Base-by-base conservation (phyloP, 1,284 basidiomycete genomes). In the Somion occarium region DNA sequence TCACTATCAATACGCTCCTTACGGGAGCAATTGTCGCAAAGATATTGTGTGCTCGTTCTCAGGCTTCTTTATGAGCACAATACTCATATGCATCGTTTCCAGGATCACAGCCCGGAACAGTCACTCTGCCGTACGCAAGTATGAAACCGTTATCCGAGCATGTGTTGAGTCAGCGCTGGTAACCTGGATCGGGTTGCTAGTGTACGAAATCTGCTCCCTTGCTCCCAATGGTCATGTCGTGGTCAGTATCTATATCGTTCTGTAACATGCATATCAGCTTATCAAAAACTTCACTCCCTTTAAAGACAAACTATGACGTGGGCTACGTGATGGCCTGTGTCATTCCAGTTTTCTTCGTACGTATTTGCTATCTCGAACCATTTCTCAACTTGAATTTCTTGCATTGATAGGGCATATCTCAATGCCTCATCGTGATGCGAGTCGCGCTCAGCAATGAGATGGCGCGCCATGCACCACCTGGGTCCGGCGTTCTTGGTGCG, bases 131-230 rank as follows among this genome's bases (percentile, higher is more conserved):
- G n/a, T n/a, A 12, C 30, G 5, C 15, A 46, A n/a, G 22, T 56
- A 61, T 34, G 26, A 19, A 22, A 54, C 49, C 0, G 51, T 54
- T 30, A 30, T 62, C 34, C 50, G 50, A 4, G 62, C 57, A 7
- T 50, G 57, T 42, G 53, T 60, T 34, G 62, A 64, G 50, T 61
- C 62, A 1, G 60, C 60, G 7, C 38, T 60, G 3, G 55, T 61
- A 2, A 64, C 59, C 23, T 62, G 62, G 62, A 37, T 64, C n/a
- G 62, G 62, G 4, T 56, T 64, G 9, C 55, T 62, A 4, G 22
- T 62, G 22, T 60, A 56, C 38, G 62, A 62, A 46, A 56, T 60
- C 12, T 49, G 55, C 20, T 54, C 56, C 3, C 51, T 62, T 3
- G 62, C 57, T 4, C 62, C 61, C 3, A 52, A 54, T 5, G 61